Evolutionary conservation across 768 basidiomycete species (phyloP).

Genomic region (Gloeopeniophorella convolvens): DNA sequence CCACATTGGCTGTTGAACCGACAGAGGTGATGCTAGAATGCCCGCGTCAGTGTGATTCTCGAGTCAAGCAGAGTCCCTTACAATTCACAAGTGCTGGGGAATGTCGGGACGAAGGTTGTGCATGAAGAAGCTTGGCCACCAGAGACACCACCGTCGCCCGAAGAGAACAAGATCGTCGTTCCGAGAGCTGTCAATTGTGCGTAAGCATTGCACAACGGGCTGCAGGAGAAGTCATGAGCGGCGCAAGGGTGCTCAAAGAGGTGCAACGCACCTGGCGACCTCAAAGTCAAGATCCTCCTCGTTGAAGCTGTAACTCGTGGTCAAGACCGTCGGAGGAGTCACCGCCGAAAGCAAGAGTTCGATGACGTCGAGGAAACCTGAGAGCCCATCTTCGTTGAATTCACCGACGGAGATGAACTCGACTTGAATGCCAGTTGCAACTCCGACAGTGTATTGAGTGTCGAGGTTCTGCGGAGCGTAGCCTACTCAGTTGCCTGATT

Average conservation of each 20-base stretch:
- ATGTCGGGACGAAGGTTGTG: slow-evolving; percentile 29
- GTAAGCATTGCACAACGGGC: slow-evolving; percentile 32
- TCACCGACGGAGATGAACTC: slow-evolving; percentile 24
- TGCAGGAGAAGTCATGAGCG: slow-evolving; percentile 9
- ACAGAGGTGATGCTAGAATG: background rate
- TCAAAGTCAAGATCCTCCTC: no score
- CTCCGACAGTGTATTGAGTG: slow-evolving; percentile 31
- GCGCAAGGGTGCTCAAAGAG: no score
- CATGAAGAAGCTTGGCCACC: slow-evolving; percentile 26
- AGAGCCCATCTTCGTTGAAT: slow-evolving; percentile 11
- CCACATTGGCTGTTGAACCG: background rate
- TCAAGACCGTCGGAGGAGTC: no score
- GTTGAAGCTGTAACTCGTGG: no score
- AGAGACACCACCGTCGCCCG: slow-evolving; percentile 34
- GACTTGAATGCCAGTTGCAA: slow-evolving; percentile 25
- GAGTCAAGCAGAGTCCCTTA: slow-evolving; percentile 11
- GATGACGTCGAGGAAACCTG: background rate
- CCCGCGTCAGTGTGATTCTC: background rate
- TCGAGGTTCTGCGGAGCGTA: slow-evolving; percentile 29
- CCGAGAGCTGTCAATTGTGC: slow-evolving; percentile 33
- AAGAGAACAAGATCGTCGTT: slow-evolving; percentile 31
- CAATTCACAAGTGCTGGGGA: slow-evolving; percentile 33
- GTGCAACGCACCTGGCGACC: background rate
- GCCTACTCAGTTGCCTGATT: background rate
- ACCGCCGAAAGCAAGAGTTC: no score